Percentiles rank a stretch among this genome's conserved stretches.
phyloP scores from a whole-genome alignment of 495 filamentous ascomycete genomes.

The Tuber magnatum region DNA sequence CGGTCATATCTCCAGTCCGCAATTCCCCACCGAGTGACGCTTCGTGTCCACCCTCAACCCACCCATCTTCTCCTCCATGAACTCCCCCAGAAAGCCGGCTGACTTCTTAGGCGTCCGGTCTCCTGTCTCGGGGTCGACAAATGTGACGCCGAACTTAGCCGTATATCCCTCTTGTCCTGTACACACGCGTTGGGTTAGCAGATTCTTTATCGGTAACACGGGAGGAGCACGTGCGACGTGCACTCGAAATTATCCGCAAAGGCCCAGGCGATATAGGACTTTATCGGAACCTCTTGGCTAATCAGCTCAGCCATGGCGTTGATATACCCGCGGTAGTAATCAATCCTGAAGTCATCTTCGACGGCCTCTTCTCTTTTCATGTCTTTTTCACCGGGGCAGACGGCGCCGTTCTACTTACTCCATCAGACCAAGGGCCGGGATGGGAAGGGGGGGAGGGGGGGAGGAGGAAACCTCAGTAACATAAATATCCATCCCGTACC shows the following conservation, averaged over 20 bases:
- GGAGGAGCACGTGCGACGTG: conserved; percentile 16
- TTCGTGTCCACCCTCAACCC: not conserved
- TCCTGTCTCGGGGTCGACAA: conserved; percentile 66
- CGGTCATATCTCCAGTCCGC: too few relatives aligned
- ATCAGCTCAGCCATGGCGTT: conserved; percentile 62
- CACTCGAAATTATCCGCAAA: conserved; percentile 68
- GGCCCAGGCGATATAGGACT: conserved; percentile 70
- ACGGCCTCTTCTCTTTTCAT: conserved; percentile 60
- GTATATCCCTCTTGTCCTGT: conserved; percentile 66
- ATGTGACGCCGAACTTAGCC: conserved; percentile 73
- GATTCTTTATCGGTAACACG: not conserved
- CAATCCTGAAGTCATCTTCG: conserved; percentile 64
- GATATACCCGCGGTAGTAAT: conserved; percentile 70
- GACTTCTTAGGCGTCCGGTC: conserved; percentile 71
- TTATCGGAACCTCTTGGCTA: conserved; percentile 50
- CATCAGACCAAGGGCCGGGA: not conserved
- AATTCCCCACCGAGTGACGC: not conserved
- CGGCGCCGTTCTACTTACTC: conserved; percentile 59
- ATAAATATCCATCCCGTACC: conserved; percentile 65
- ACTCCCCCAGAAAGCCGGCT: conserved; percentile 55
- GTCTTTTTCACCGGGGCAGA: conserved; percentile 71
- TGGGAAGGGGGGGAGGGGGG: not conserved
- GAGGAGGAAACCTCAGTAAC: conserved; percentile 51
- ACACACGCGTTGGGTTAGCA: not conserved
- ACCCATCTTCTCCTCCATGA: conserved; percentile 48